Conservation (phyloP, 169 alveolate species). For the Theileria annulata region DNA sequence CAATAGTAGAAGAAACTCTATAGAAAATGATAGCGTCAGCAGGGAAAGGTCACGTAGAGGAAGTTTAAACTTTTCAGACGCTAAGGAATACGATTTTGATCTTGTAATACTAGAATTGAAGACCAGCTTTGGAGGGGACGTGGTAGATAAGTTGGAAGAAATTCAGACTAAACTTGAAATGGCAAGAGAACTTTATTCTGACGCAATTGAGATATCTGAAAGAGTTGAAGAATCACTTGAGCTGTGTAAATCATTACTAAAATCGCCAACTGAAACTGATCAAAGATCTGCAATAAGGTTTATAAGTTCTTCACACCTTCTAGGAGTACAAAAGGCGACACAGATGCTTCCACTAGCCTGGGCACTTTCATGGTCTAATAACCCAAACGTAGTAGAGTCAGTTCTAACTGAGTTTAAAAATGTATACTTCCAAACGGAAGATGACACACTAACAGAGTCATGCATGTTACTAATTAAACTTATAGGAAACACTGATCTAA, state of each 20-base stretch:
- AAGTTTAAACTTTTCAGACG: conserved; percentile 1
- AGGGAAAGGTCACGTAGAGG: conserved; percentile 7
- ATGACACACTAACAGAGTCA: neutral
- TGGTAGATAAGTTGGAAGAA: conserved; percentile 15
- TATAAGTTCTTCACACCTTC: conserved; percentile 69
- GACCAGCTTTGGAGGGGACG: conserved; percentile 30
- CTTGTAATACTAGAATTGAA: conserved; percentile 23
- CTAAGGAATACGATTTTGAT: conserved; percentile 10
- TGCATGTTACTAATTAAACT: conserved; percentile 38
- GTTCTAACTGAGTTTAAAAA: conserved; percentile 68
- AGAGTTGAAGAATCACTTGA: conserved; percentile 38
- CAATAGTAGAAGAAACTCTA: conserved; percentile 16
- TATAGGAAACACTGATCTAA: conserved; percentile 24
- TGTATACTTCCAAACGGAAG: conserved; percentile 50
- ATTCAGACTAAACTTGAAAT: conserved; percentile 40
- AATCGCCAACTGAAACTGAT: conserved; percentile 75
- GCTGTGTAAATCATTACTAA: conserved; percentile 32
- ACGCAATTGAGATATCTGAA: conserved; percentile 48
- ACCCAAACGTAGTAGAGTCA: conserved; percentile 73
- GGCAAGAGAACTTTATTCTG: conserved; percentile 57
- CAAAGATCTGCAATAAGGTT: conserved; percentile 71
- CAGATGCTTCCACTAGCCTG: conserved; percentile 70
- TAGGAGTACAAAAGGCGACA: conserved; percentile 69
- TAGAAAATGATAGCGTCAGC: neutral
- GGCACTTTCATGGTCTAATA: conserved; percentile 78